These are phyloP conservation scores for Poronia punctata DNA, from an alignment of 495 filamentous ascomycete species.

Conservation along the genomic window DNA sequence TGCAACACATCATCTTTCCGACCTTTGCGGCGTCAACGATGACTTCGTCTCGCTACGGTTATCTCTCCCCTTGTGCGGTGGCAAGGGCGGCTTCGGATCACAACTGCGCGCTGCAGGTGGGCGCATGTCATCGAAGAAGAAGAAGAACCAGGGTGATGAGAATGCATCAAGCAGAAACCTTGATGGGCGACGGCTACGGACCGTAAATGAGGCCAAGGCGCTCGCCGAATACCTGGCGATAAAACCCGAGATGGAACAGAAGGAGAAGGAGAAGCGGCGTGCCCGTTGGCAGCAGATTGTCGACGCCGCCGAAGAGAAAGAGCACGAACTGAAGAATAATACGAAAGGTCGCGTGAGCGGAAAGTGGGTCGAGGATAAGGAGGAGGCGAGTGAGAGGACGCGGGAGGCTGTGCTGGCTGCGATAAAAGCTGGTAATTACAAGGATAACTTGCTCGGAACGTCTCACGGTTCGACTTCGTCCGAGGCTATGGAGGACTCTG, in stretches of 20 bases:
- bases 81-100: slow-evolving; percentile 96
- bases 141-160: slow-evolving; percentile 74
- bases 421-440: slow-evolving; percentile 59
- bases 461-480: slow-evolving; percentile 38
- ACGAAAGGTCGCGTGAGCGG: slow-evolving; percentile 69
- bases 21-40: slow-evolving; percentile 43
- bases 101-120: slow-evolving; percentile 94
- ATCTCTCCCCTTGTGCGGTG: slow-evolving; percentile 67
- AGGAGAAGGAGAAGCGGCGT: slow-evolving; percentile 76
- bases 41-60: slow-evolving; percentile 76
- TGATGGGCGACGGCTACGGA: slow-evolving; percentile 83
- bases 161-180: slow-evolving; percentile 88
- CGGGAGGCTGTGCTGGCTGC: slow-evolving; percentile 74
- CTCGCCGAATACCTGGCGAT: slow-evolving; percentile 90
- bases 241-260: slow-evolving; percentile 93
- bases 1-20: slow-evolving; percentile 43
- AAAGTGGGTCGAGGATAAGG: slow-evolving; percentile 89
- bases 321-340: slow-evolving; percentile 69
- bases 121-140: slow-evolving; percentile 91
- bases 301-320: slow-evolving; percentile 68
- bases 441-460: slow-evolving; percentile 41
- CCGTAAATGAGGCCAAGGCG: slow-evolving; percentile 88
- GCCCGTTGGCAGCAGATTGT: slow-evolving; percentile 80
- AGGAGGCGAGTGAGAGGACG: slow-evolving; percentile 74
- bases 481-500: slow-evolving; percentile 29